Percentiles rank a stretch among this genome's conserved stretches.
phyloP scores from a whole-genome alignment of 2,329 filamentous ascomycete genomes.

The Celoporthe dispersa region DNA sequence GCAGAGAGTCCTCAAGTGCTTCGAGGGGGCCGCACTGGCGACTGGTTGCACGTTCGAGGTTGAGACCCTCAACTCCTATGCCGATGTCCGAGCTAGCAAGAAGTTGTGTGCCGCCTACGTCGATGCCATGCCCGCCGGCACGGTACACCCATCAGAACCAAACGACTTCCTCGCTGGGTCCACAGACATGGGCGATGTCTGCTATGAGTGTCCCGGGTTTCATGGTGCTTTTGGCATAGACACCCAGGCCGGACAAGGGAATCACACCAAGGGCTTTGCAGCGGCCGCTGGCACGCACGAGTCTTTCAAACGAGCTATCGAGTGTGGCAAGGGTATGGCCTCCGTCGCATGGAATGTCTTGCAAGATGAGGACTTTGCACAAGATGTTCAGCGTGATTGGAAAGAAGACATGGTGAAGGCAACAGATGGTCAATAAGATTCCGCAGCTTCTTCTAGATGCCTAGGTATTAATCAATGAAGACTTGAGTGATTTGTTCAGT shows the following conservation, averaged over 20 bases:
- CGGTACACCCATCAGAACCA: constrained; percentile 37
- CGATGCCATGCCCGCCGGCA: constrained; percentile 37
- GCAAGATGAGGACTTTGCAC: constrained; percentile 33
- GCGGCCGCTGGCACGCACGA: constrained; percentile 44
- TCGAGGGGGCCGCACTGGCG: constrained; percentile 42
- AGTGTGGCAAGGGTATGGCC: constrained; percentile 42
- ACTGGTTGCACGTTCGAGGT: constrained; percentile 39
- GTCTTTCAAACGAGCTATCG: constrained; percentile 40
- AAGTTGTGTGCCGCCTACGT: constrained; percentile 34
- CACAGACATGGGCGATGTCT: constrained; percentile 48
- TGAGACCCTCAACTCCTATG: constrained; percentile 39
- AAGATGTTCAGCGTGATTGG: constrained; percentile 34
- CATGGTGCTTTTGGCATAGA: constrained; percentile 48
- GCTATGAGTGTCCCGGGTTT: constrained; percentile 49
- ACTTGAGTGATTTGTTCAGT: background rate
- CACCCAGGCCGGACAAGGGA: constrained; percentile 41
- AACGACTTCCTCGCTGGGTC: constrained; percentile 39
- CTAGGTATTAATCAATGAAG: background rate
- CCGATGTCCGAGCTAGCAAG: constrained; percentile 34
- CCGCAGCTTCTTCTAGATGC: background rate
- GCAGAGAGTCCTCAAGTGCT: constrained; percentile 39
- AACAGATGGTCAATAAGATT: constrained; percentile 25
- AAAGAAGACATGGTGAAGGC: constrained; percentile 41
- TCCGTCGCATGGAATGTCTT: constrained; percentile 38
- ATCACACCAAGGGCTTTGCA: constrained; percentile 49